These are phyloP conservation scores for Takakia lepidozioides DNA, from an alignment of 225 moss, liverwort and hornwort species.

Conservation along the genomic window DNA sequence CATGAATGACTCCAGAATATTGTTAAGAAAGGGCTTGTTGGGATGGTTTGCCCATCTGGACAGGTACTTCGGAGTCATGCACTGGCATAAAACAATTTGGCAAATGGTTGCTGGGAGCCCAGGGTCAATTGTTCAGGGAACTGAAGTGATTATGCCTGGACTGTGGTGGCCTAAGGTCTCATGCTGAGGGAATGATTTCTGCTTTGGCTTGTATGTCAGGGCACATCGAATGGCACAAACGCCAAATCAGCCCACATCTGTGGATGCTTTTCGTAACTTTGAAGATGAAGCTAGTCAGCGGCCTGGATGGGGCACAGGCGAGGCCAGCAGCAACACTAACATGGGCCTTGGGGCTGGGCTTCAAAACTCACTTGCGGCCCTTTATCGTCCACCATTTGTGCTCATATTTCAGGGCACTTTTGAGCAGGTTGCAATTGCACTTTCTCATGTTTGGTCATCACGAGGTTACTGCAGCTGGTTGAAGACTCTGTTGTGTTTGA, in stretches of 20 bases:
- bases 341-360: slow-evolving; percentile 40
- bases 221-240: slow-evolving; percentile 61
- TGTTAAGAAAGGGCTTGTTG: too few species aligned
- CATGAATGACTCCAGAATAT: too few species aligned
- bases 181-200: neutral
- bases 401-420: slow-evolving; percentile 99
- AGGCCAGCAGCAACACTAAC: slow-evolving; percentile 40
- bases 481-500: too few species aligned
- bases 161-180: neutral
- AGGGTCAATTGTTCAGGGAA: too few species aligned
- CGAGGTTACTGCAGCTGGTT: too few species aligned
- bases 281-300: slow-evolving; percentile 94
- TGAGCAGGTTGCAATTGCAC: too few species aligned
- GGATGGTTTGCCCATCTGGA: too few species aligned
- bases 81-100: too few species aligned
- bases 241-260: slow-evolving; percentile 66
- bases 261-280: slow-evolving; percentile 97
- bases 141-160: too few species aligned
- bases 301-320: slow-evolving; percentile 60
- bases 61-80: too few species aligned
- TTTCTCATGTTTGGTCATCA: too few species aligned
- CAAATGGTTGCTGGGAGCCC: too few species aligned
- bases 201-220: slow-evolving; percentile 16
- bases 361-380: slow-evolving; percentile 91
- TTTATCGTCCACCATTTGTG: slow-evolving; percentile 91